phyloP scores from a whole-genome alignment of 2,329 filamentous ascomycete genomes.

The Fusarium virguliforme region DNA sequence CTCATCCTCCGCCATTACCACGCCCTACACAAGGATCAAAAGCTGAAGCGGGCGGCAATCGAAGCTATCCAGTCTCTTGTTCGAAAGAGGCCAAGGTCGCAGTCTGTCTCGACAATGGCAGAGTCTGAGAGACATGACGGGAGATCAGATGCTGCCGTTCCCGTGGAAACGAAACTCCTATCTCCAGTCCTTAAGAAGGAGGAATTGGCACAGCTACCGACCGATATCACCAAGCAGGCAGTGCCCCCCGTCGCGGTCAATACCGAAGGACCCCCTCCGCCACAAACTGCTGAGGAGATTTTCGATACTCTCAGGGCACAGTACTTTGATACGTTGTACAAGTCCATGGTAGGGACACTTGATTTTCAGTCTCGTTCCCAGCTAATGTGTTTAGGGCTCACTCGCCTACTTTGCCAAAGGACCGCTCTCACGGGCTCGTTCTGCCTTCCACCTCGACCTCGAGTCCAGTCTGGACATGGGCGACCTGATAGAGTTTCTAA shows the following conservation, averaged over 20 bases:
- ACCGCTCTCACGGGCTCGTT: conserved; percentile 81
- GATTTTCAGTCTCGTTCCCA: conserved; percentile 42
- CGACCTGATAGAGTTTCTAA: conserved; percentile 79
- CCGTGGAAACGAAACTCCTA: conserved; percentile 40
- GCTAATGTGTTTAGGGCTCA: conserved; percentile 69
- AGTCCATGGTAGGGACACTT: conserved; percentile 69
- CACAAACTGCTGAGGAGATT: conserved; percentile 66
- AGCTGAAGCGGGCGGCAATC: conserved; percentile 72
- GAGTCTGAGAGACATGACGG: conserved; percentile 46
- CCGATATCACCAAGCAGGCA: conserved; percentile 1
- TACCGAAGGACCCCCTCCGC: conserved; percentile 37
- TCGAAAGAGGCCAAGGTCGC: conserved; percentile 66
- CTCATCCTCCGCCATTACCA: conserved; percentile 56
- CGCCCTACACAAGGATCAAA: conserved; percentile 66
- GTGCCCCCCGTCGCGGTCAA: conserved; percentile 13
- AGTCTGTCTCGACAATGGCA: conserved; percentile 59
- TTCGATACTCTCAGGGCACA: conserved; percentile 72
- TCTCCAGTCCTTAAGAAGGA: conserved; percentile 43
- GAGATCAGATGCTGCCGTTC: conserved; percentile 29
- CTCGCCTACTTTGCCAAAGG: conserved; percentile 89
- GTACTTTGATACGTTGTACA: conserved; percentile 74
- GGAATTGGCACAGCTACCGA: conserved; percentile 21
- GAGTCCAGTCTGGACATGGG: conserved; percentile 73
- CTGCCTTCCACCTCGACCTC: conserved; percentile 76
- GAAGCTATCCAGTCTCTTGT: conserved; percentile 76